These are phyloP conservation scores for Wallacemonas sp. DNA, from an alignment of 208 protist genomes.

Conservation along the genomic window DNA sequence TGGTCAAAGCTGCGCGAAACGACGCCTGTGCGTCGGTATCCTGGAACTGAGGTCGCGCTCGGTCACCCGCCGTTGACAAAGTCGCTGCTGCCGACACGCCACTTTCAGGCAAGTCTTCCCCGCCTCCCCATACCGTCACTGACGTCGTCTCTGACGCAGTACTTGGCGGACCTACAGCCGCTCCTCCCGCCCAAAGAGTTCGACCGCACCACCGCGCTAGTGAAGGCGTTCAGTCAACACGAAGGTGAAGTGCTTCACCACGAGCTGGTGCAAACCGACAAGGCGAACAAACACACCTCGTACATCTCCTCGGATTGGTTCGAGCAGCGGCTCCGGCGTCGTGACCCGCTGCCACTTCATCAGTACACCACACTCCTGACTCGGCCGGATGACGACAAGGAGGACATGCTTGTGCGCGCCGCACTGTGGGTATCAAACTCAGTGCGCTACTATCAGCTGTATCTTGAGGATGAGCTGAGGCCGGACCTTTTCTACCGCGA, in stretches of 20 bases:
- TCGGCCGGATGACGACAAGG: constrained; percentile 40
- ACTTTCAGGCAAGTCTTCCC: constrained; percentile 83
- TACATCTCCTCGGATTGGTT: constrained; percentile 85
- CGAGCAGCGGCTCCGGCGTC: constrained; percentile 50
- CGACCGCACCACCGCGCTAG: constrained; percentile 25
- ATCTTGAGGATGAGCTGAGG: constrained; percentile 63
- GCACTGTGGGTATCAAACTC: constrained; percentile 72
- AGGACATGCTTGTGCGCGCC: constrained; percentile 68
- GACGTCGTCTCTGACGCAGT: constrained; percentile 39
- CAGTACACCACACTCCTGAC: constrained; percentile 55
- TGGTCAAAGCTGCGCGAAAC: constrained; percentile 24
- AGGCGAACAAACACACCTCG: constrained; percentile 82
- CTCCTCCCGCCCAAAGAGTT: constrained; percentile 52
- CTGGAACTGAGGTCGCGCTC: neutral
- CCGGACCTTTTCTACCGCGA: constrained; percentile 58
- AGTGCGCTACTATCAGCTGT: constrained; percentile 71
- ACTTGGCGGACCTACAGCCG: constrained; percentile 48
- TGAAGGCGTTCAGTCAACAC: constrained; percentile 44
- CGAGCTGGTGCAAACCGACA: constrained; percentile 68
- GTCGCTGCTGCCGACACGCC: constrained; percentile 57
- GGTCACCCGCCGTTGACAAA: constrained; percentile 9
- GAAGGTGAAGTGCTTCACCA: constrained; percentile 63
- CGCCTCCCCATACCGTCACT: constrained; percentile 74
- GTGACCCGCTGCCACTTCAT: constrained; percentile 64
- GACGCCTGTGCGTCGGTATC: neutral